These are phyloP conservation scores for Cyclotella sp. DNA, from an alignment of 108 stramenopile species.

Conservation along the genomic window DNA sequence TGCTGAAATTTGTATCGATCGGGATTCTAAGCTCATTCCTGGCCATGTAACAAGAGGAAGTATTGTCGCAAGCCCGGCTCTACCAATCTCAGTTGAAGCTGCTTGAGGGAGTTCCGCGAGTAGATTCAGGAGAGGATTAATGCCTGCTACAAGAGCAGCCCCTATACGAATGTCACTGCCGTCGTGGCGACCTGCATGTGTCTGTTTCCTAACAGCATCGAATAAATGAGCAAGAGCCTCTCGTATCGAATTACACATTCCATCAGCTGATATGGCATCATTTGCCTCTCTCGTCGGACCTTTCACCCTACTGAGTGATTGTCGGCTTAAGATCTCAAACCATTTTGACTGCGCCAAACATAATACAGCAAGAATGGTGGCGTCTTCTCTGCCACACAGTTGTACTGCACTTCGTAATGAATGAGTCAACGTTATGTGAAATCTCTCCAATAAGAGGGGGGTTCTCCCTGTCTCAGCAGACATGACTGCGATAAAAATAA, in stretches of 20 bases:
- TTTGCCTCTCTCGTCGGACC: background rate
- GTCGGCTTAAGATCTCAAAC: constrained; percentile 21
- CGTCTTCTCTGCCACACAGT: constrained; percentile 27
- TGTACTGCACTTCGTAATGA: constrained; percentile 29
- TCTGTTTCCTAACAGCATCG: constrained; percentile 28
- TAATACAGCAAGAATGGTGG: constrained; percentile 20
- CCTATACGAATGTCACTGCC: constrained; percentile 40
- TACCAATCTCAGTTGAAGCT: constrained; percentile 65
- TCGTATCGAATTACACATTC: constrained; percentile 12
- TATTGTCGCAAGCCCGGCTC: constrained; percentile 63
- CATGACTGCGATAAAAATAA: constrained; percentile 27
- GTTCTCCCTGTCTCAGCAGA: constrained; percentile 4
- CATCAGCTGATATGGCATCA: background rate
- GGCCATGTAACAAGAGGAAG: constrained; percentile 63
- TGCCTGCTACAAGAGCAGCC: constrained; percentile 57
- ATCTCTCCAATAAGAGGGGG: constrained; percentile 22
- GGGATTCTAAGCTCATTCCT: constrained; percentile 34
- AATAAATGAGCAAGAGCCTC: constrained; percentile 31
- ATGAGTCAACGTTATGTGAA: constrained; percentile 5
- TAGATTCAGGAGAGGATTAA: constrained; percentile 62
- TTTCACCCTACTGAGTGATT: background rate
- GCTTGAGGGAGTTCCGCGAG: constrained; percentile 44
- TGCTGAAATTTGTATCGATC: constrained; percentile 39
- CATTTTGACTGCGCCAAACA: constrained; percentile 46
- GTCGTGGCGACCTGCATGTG: constrained; percentile 21